Evolutionary conservation across 768 basidiomycete species (phyloP).

Genomic region (Xerocomellus dryophilus): DNA sequence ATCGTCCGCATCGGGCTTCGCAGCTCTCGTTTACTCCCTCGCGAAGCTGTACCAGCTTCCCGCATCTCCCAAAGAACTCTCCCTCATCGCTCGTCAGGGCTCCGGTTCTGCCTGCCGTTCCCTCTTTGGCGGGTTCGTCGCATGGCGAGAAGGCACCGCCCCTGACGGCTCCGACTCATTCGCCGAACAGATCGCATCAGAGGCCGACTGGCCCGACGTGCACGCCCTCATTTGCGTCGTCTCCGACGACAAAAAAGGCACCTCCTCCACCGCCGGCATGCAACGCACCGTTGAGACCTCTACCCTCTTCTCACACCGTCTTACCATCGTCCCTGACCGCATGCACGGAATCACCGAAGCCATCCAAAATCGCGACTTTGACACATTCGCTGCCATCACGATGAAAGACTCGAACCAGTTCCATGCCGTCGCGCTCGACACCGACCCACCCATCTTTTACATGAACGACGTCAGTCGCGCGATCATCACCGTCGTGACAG

Average conservation of each 20-base stretch:
- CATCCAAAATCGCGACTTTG: conserved; percentile 78
- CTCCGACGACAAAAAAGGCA: conserved; percentile 93
- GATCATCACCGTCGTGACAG: conserved; percentile 88
- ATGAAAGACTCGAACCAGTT: conserved; percentile 99
- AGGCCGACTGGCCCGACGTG: conserved; percentile 89
- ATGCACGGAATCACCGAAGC: conserved; percentile 83
- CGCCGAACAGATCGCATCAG: conserved; percentile 83
- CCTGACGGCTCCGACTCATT: conserved; percentile 80
- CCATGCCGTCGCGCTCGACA: conserved; percentile 97
- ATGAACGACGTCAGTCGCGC: conserved; percentile 95
- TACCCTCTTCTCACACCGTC: conserved; percentile 81
- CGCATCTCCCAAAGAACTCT: conserved; percentile 74
- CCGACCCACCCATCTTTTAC: conserved; percentile 97
- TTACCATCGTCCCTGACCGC: conserved; percentile 84
- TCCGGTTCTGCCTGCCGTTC: conserved; percentile 98
- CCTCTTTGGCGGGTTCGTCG: conserved; percentile 95
- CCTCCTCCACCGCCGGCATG: conserved; percentile 94
- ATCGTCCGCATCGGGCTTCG: conserved; percentile 95
- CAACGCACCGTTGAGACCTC: conserved; percentile 96
- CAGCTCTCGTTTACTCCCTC: conserved; percentile 88
- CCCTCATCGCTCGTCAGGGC: conserved; percentile 93
- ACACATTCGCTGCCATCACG: conserved; percentile 84
- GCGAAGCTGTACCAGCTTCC: conserved; percentile 84
- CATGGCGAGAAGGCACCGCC: conserved; percentile 65
- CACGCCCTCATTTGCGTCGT: conserved; percentile 98